A percentile compares a stretch with the other conserved stretches of the same genome.
These are phyloP conservation scores for Ulota crispa DNA, from an alignment of 225 moss, liverwort and hornwort genomes.

Conservation along the genomic window DNA sequence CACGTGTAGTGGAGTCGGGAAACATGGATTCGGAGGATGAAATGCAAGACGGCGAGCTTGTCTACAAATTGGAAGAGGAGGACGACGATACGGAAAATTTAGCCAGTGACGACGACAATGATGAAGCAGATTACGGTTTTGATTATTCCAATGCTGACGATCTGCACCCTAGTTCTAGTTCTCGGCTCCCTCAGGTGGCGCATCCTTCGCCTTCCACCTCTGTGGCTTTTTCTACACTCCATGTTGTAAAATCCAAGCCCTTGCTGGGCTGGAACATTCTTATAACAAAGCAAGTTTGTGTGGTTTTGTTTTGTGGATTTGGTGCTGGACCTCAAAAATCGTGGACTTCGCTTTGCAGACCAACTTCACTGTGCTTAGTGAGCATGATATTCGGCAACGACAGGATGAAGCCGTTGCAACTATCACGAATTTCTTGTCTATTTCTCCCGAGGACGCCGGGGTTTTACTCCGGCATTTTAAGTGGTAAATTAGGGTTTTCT, in stretches of 20 bases:
- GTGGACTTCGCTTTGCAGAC: constrained; percentile 48
- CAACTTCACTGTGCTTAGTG: constrained; percentile 87
- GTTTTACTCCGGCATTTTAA: constrained; percentile 87
- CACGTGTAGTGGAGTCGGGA: background rate
- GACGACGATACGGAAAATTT: constrained; percentile 56
- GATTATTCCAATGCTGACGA: constrained; percentile 68
- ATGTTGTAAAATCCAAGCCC: background rate
- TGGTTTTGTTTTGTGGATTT: background rate
- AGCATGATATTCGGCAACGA: constrained; percentile 80
- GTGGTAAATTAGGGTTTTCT: constrained; percentile 45
- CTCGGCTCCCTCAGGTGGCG: constrained; percentile 58
- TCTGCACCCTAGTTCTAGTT: constrained; percentile 66
- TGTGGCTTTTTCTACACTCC: background rate
- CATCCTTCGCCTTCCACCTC: background rate
- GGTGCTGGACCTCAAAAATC: background rate
- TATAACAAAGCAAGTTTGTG: background rate
- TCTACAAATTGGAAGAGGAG: constrained; percentile 55
- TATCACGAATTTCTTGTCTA: constrained; percentile 85
- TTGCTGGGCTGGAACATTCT: background rate
- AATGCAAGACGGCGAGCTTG: constrained; percentile 73
- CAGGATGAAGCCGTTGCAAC: constrained; percentile 78
- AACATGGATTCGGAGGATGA: constrained; percentile 71
- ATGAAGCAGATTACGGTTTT: constrained; percentile 70
- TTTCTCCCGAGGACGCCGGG: constrained; percentile 77
- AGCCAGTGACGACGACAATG: constrained; percentile 61